Evolutionary conservation across 805 yeast genomes (phyloP), one percentile per base, ranked within the genome.

Genomic region (Wickerhamiella slavikovae): DNA sequence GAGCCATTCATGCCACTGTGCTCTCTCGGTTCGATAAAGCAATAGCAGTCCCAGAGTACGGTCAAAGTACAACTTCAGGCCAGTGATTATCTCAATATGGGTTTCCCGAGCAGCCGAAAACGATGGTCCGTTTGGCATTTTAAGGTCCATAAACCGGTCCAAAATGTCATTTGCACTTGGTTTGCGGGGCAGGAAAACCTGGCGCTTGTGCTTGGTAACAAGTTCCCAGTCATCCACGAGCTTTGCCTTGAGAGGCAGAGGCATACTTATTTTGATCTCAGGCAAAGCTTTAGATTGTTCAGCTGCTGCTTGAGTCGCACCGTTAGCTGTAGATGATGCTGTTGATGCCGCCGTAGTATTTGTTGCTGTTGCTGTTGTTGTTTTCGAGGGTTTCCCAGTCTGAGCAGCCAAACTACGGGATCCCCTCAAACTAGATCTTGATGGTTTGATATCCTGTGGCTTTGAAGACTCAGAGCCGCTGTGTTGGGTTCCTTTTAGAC

Each of bases 151-250:
- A 48, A 69, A 85, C n/a, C 61, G 60, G 8, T 49, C 40, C 6
- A 85, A 47, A 2, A 80, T 63, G 2, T 52, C 55, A 1, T 58
- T 54, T 1, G 76, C 75, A 0, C 66, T 62, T 3, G 58, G 58
- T 21, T 49, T 51, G 11, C 67, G 57, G 1, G 94, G 94, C 24
- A 83, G 48, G 16, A 62, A 52, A 3, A 78, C 65, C 25, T 80
- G 49, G 47, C 71, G 68, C 29, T 73, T 72, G 40, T 80, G 77
- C 41, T 76, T 77, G 1, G 96, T 82, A 20, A 85, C 63, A 39
- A 59, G 60, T 49, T 85, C 94, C 98, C 96, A 85, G 55, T 85
- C 96, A 48, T 79, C 82, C 1, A 83, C 92, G 22, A 85, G 54
- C 3, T 71, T 42, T 4, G 73, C 55, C 48, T 82, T 83, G 33